These are phyloP conservation scores for Emergomyces orientalis DNA, from an alignment of 2,329 filamentous ascomycete genomes.

Conservation along the genomic window DNA sequence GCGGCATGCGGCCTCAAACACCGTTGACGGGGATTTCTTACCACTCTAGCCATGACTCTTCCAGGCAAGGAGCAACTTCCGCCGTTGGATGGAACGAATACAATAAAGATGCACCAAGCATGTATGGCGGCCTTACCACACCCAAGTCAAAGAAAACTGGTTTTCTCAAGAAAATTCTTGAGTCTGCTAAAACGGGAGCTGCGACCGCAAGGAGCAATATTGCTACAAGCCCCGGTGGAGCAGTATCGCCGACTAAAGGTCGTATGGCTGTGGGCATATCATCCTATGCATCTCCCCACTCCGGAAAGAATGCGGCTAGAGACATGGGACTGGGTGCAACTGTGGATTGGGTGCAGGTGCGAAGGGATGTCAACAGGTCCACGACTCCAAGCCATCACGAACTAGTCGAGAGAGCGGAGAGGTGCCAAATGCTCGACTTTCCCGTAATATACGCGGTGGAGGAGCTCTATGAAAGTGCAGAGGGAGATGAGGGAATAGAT, in stretches of 20 bases:
- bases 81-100: conserved; percentile 51
- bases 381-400: conserved; percentile 89
- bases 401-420: conserved; percentile 69
- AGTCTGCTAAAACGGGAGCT: conserved; percentile 86
- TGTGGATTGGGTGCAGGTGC: conserved; percentile 92
- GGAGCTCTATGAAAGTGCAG: conserved; percentile 70
- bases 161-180: conserved; percentile 92
- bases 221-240: conserved; percentile 49
- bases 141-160: conserved; percentile 76
- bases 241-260: conserved; percentile 41
- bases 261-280: conserved; percentile 40
- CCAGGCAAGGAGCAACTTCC: conserved; percentile 51
- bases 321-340: conserved; percentile 59
- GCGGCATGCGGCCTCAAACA: conserved; percentile 38
- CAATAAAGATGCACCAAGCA: conserved; percentile 52
- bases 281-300: conserved; percentile 25
- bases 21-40: conserved; percentile 72
- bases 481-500: conserved; percentile 84
- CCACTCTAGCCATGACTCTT: conserved; percentile 70
- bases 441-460: conserved; percentile 83
- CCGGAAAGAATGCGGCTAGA: conserved; percentile 46
- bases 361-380: conserved; percentile 88
- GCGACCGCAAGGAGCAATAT: conserved; percentile 83
- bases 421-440: conserved; percentile 90
- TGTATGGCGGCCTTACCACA: conserved; percentile 65